Evolutionary conservation across 805 yeast genomes (phyloP).

Genomic region (Kazachstania psychrophila): DNA sequence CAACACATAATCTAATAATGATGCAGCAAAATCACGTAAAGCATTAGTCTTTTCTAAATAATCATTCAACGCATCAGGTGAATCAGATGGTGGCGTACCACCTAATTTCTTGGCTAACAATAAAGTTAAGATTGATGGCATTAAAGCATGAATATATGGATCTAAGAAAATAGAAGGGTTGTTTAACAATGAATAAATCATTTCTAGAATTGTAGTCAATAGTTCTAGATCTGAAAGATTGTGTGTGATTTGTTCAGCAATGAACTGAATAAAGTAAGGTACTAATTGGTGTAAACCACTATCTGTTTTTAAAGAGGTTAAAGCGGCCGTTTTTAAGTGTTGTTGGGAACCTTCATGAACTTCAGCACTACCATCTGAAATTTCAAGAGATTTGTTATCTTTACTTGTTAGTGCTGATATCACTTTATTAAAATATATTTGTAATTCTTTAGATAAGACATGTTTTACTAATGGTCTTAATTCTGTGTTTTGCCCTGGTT

Average conservation of each 20-base stretch:
- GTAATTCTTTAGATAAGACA: conserved; percentile 87
- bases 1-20: conserved; percentile 70
- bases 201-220: conserved; percentile 78
- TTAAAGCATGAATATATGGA: conserved; percentile 90
- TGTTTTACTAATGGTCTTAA: conserved; percentile 91
- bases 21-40: conserved; percentile 82
- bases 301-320: conserved; percentile 76
- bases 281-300: conserved; percentile 95
- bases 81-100: conserved; percentile 26
- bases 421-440: conserved; percentile 85
- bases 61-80: conserved; percentile 18
- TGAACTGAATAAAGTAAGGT: conserved; percentile 92
- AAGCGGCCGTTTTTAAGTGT: conserved; percentile 64
- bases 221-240: conserved; percentile 65
- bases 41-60: conserved; percentile 40
- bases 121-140: conserved; percentile 92
- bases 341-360: conserved; percentile 5
- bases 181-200: conserved; percentile 71
- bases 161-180: conserved; percentile 83
- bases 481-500: conserved; percentile 39
- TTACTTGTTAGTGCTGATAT: conserved; percentile 64
- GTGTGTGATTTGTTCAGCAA: conserved; percentile 89
- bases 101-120: conserved; percentile 88
- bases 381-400: conserved; percentile 28
- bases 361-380: conserved; percentile 22